Base-by-base conservation (phyloP, 345 rosid genomes). In the Acer yangbiense region DNA sequence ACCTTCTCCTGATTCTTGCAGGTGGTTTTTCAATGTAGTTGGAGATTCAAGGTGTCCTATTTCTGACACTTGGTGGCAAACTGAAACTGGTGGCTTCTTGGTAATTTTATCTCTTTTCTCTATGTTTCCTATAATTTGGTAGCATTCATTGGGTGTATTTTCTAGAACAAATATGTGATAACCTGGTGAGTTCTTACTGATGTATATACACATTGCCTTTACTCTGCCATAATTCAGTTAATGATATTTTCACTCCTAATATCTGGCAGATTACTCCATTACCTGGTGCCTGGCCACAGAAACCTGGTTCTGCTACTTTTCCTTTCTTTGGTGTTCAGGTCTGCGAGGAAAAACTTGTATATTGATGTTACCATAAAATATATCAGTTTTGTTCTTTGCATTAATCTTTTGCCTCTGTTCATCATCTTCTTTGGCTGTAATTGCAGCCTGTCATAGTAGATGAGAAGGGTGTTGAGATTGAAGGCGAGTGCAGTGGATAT, bases 271-370 rank as follows among this genome's bases (percentile, higher is more conserved):
- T 96, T 75, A 89, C 98, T 60, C 99, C 99, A 64, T 84, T 96
- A 77, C 98, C 99, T 8, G 98, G 98, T 79, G 99, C 98, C 73
- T 96, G 99, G 99, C 94, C 97, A 0, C 99, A 92, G 88, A 96
- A 96, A 85, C 99, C 99, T 84, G 98, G 99, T 81, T 96, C 99
- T 73, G 99, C 97, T 61, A 96, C 99, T 79, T 96, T 96, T 86
- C 99, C 99, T 73, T 96, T 96, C 93, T 96, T 96, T 74, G 99
- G 99, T 74, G 97, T 96, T 81, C 97, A 91, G 99, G 99, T 96
- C 54, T 74, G 81, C 78, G 69, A 77, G 64, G 75, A 29, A 64
- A 77, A 64, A 69, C 65, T 43, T 69, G 58, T 60, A 39, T 65
- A 35, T 44, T 68, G 73, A 61, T 73, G 65, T 66, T 60, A 71